These are phyloP conservation scores for Cyclostephanos invisitatus DNA, from an alignment of 108 stramenopile species.

Conservation along the genomic window DNA sequence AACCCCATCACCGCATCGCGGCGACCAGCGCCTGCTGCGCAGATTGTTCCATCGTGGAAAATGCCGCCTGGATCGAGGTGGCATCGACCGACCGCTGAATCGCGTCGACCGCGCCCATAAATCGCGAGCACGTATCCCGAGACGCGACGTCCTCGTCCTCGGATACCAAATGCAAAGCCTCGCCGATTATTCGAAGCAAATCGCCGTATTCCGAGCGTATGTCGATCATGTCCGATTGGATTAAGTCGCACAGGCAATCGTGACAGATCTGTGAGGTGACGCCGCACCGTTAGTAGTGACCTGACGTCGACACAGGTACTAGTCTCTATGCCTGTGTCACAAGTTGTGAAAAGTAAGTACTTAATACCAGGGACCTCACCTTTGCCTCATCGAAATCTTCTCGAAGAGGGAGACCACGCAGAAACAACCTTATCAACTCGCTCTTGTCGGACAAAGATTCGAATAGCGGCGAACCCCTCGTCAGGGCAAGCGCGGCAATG, in stretches of 20 bases:
- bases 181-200: conserved; percentile 52
- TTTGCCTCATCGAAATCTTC: conserved; percentile 77
- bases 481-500: conserved; percentile 59
- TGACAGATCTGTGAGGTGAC: conserved; percentile 57
- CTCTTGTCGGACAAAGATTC: conserved; percentile 44
- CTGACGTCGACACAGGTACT: background rate
- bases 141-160: conserved; percentile 67
- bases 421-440: conserved; percentile 41
- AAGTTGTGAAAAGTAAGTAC: background rate
- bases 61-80: conserved; percentile 43
- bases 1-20: conserved; percentile 29
- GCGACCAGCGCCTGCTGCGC: conserved; percentile 48
- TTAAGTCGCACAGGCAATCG: conserved; percentile 63
- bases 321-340: background rate
- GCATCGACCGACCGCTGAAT: conserved; percentile 47
- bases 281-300: background rate
- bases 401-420: conserved; percentile 65
- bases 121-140: conserved; percentile 48
- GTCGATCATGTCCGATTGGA: conserved; percentile 50
- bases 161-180: conserved; percentile 46
- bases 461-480: conserved; percentile 51
- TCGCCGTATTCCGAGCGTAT: conserved; percentile 4
- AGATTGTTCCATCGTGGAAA: conserved; percentile 37
- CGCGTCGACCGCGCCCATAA: conserved; percentile 41
- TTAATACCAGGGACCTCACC: background rate